Evolutionary conservation across 306 rosid genomes (phyloP).

Genomic region (Malus fusca): DNA sequence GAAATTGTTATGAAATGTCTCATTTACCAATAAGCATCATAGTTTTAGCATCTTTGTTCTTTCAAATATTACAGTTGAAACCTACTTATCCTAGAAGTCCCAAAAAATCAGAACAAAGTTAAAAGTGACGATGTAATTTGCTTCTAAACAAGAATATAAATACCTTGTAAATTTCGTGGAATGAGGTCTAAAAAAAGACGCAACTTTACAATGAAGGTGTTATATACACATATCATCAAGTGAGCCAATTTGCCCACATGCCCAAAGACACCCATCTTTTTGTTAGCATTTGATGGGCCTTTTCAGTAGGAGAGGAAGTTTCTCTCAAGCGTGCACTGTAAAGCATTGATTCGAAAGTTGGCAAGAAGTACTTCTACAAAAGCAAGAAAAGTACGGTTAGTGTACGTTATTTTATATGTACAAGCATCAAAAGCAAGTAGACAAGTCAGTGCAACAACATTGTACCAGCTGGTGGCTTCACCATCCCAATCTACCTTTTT

Average conservation of each 20-base stretch:
- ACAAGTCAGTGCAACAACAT: background rate
- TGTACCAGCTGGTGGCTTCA: too few species aligned
- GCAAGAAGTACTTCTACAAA: background rate
- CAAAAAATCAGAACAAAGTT: conserved; percentile 1
- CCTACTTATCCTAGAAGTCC: too few species aligned
- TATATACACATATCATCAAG: background rate
- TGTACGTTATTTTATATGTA: conserved; percentile 19
- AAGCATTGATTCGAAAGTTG: background rate
- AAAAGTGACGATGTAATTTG: background rate
- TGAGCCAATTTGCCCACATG: conserved; percentile 24
- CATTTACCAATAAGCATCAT: too few species aligned
- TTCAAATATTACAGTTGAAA: too few species aligned
- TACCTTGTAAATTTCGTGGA: conserved; percentile 32
- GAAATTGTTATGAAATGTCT: too few species aligned
- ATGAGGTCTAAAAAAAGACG: background rate
- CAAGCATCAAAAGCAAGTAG: background rate
- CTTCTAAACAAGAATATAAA: conserved; percentile 5
- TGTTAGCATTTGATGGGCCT: conserved; percentile 20
- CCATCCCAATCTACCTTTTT: too few species aligned
- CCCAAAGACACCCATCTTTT: conserved; percentile 10
- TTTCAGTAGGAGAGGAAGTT: conserved; percentile 31
- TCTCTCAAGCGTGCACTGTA: conserved; percentile 15
- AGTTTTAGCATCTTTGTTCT: too few species aligned
- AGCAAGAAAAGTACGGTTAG: conserved; percentile 6
- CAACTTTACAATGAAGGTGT: background rate